phyloP scores from a whole-genome alignment of 2,329 filamentous ascomycete genomes.

The Pseudogymnoascus sp. region DNA sequence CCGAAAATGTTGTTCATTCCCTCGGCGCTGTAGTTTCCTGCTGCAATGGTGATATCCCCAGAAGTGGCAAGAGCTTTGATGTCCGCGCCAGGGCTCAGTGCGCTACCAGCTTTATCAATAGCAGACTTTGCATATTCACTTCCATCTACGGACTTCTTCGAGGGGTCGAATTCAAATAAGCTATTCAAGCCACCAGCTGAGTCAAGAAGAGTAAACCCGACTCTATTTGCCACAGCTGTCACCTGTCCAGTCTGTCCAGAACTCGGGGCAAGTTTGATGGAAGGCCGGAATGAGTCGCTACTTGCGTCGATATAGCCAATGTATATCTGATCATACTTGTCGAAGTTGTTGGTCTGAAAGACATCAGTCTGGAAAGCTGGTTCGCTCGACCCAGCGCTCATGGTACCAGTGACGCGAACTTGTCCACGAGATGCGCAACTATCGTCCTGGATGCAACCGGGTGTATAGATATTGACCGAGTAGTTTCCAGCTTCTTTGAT shows the following conservation, averaged over 20 bases:
- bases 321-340: constrained; percentile 94
- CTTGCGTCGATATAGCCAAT: constrained; percentile 76
- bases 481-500: constrained; percentile 89
- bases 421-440: constrained; percentile 71
- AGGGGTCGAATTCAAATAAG: constrained; percentile 81
- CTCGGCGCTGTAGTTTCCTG: constrained; percentile 72
- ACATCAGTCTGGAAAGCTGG: constrained; percentile 54
- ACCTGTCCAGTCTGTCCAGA: constrained; percentile 56
- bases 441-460: constrained; percentile 75
- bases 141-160: constrained; percentile 48
- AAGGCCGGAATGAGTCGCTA: constrained; percentile 67
- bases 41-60: constrained; percentile 65
- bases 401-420: constrained; percentile 71
- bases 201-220: constrained; percentile 69
- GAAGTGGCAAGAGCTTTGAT: constrained; percentile 63
- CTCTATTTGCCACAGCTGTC: constrained; percentile 81
- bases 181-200: constrained; percentile 80
- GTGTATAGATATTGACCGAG: constrained; percentile 83
- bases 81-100: constrained; percentile 59
- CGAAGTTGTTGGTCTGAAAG: constrained; percentile 89
- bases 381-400: constrained; percentile 46
- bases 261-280: constrained; percentile 69
- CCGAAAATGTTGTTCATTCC: constrained; percentile 70
- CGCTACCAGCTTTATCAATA: constrained; percentile 69
- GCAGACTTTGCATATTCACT: constrained; percentile 63